Percentiles rank a stretch among this genome's conserved stretches.
phyloP scores from a whole-genome alignment of 2,329 filamentous ascomycete species.

The Drechmeria coniospora region DNA sequence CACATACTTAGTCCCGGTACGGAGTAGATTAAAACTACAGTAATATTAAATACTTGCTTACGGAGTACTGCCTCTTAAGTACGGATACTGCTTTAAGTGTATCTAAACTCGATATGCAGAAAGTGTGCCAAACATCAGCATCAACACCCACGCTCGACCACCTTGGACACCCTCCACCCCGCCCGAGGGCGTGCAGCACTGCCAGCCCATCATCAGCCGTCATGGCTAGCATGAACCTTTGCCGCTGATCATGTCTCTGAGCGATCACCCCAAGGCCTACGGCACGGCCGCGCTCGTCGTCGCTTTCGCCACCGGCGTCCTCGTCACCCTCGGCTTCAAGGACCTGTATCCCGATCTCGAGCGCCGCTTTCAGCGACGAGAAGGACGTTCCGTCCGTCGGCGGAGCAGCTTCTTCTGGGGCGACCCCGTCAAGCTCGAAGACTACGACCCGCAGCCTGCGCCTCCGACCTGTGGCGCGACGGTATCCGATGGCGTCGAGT shows the following conservation, averaged over 20 bases:
- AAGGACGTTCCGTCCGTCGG: constrained; percentile 13
- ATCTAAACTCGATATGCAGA: too few relatives aligned
- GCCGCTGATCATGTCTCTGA: constrained; percentile 35
- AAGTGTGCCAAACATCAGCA: too few relatives aligned
- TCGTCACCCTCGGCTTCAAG: constrained; percentile 63
- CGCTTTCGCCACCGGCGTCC: constrained; percentile 63
- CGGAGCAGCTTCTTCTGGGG: constrained; percentile 31
- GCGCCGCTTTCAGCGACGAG: constrained; percentile 37
- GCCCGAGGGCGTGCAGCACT: too few relatives aligned
- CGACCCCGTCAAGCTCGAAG: constrained; percentile 36
- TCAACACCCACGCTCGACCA: not conserved
- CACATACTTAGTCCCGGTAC: too few relatives aligned
- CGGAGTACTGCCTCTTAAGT: too few relatives aligned
- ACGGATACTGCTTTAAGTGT: too few relatives aligned
- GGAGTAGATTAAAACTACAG: too few relatives aligned
- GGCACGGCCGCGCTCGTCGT: constrained; percentile 50
- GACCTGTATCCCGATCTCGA: constrained; percentile 66
- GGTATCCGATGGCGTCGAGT: constrained; percentile 60
- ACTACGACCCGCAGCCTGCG: constrained; percentile 20
- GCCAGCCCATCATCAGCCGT: too few relatives aligned
- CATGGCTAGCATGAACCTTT: not conserved
- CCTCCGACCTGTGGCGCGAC: not conserved
- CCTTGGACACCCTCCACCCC: too few relatives aligned
- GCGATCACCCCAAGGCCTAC: constrained; percentile 45
- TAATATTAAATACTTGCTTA: too few relatives aligned